phyloP scores from a whole-genome alignment of 768 basidiomycete species.

The Favolaschia claudopus region DNA sequence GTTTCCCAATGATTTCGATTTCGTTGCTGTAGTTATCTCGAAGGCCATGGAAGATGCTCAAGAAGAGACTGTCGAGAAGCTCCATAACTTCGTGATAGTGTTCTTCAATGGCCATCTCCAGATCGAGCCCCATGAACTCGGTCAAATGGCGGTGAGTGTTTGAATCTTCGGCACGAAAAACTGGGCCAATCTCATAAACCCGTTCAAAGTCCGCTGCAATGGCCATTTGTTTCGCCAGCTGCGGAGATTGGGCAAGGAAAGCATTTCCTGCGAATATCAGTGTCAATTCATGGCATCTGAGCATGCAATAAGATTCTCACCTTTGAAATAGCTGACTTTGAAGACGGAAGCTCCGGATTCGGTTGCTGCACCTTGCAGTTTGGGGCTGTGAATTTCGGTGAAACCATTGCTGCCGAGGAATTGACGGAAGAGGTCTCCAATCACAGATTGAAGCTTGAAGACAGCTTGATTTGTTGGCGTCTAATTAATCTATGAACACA shows the following conservation, averaged over 20 bases:
- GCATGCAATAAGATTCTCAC: slow-evolving; percentile 44
- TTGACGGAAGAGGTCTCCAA: slow-evolving; percentile 87
- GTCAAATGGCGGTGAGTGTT: slow-evolving; percentile 98
- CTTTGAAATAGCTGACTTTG: slow-evolving; percentile 98
- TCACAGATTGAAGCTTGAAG: slow-evolving; percentile 90
- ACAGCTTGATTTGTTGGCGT: slow-evolving; percentile 96
- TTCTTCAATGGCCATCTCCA: slow-evolving; percentile 98
- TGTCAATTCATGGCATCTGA: neutral
- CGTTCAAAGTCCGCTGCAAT: slow-evolving; percentile 98
- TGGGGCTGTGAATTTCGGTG: slow-evolving; percentile 96
- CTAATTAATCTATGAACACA: slow-evolving; percentile 46
- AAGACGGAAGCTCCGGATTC: slow-evolving; percentile 98
- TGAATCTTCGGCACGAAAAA: slow-evolving; percentile 97
- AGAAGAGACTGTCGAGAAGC: slow-evolving; percentile 85
- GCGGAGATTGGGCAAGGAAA: slow-evolving; percentile 95
- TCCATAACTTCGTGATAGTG: slow-evolving; percentile 99
- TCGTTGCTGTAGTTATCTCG: slow-evolving; percentile 80
- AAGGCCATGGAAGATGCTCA: slow-evolving; percentile 86
- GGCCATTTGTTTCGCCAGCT: slow-evolving; percentile 98
- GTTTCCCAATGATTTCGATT: slow-evolving; percentile 80
- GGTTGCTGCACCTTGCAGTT: slow-evolving; percentile 95
- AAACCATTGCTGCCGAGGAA: slow-evolving; percentile 80
- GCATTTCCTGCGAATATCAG: slow-evolving; percentile 91
- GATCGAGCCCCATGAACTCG: slow-evolving; percentile 97
- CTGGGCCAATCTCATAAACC: slow-evolving; percentile 96